A percentile compares a stretch with the other conserved stretches of the same genome.
These are phyloP conservation scores for Leptomonas seymouri DNA, from an alignment of 208 protist genomes.

Conservation along the genomic window DNA sequence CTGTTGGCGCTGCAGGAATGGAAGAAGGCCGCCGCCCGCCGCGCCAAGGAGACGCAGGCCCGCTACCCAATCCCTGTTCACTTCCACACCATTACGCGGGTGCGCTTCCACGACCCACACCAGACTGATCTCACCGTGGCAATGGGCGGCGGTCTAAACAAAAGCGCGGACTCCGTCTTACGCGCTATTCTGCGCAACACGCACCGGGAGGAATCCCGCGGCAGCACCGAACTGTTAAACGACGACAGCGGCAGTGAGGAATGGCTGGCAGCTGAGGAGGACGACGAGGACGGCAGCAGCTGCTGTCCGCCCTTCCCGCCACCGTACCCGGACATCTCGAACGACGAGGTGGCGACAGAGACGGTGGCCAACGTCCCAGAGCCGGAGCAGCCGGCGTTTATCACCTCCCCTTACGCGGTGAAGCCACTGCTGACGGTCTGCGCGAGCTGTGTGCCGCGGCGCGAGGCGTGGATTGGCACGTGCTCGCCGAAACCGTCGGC, in stretches of 20 bases:
- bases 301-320: constrained; percentile 8
- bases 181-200: constrained; percentile 42
- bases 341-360: constrained; percentile 12
- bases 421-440: constrained; percentile 78
- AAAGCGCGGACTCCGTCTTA: constrained; percentile 62
- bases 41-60: constrained; percentile 46
- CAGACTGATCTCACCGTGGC: constrained; percentile 61
- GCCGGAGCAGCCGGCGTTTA: constrained; percentile 17
- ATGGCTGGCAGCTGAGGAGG: constrained; percentile 14
- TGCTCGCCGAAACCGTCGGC: constrained; percentile 25
- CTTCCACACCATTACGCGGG: constrained; percentile 81
- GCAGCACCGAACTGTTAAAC: neutral
- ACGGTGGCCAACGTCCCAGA: constrained; percentile 1
- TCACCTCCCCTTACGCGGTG: constrained; percentile 55
- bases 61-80: constrained; percentile 44
- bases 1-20: constrained; percentile 64
- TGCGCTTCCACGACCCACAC: constrained; percentile 62
- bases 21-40: constrained; percentile 46
- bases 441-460: constrained; percentile 75
- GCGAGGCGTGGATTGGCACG: constrained; percentile 60
- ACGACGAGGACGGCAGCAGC: constrained; percentile 25
- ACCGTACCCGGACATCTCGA: constrained; percentile 2
- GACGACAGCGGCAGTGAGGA: neutral
- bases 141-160: constrained; percentile 52
- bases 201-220: constrained; percentile 14